These are phyloP conservation scores for Backusella luteola DNA, from an alignment of 192 early-diverging fungal species.

Conservation along the genomic window DNA sequence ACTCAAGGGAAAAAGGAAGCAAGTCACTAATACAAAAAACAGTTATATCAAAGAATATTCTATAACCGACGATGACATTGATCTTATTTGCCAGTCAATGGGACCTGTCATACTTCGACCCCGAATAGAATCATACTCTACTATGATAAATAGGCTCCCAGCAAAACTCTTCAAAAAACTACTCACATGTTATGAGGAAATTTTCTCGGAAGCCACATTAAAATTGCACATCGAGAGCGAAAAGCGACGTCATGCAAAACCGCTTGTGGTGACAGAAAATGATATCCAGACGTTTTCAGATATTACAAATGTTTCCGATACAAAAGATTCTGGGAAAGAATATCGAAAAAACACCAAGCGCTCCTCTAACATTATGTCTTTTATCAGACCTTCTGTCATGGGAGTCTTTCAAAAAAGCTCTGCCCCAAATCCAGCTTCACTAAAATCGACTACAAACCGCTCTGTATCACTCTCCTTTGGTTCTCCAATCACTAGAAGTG, in stretches of 20 bases:
- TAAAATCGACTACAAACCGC: background rate
- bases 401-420: conserved; percentile 20
- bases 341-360: background rate
- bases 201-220: conserved; percentile 36
- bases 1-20: background rate
- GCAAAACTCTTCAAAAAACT: conserved; percentile 41
- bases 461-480: conserved; percentile 3
- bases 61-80: conserved; percentile 26
- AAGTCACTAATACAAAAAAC: background rate
- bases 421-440: background rate
- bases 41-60: background rate
- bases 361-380: conserved; percentile 8
- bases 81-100: conserved; percentile 40
- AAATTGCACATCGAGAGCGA: conserved; percentile 25
- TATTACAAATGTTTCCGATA: background rate
- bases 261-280: conserved; percentile 4
- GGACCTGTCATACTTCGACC: conserved; percentile 49
- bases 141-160: conserved; percentile 44
- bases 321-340: background rate
- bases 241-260: conserved; percentile 17
- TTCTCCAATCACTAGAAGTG: conserved; percentile 7
- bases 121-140: conserved; percentile 36
- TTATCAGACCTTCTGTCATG: conserved; percentile 20
- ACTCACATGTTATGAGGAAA: conserved; percentile 38
- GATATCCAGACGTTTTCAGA: background rate